These are phyloP conservation scores for Coemansia sp. DNA, from an alignment of 192 early-diverging fungal genomes.

Conservation along the genomic window DNA sequence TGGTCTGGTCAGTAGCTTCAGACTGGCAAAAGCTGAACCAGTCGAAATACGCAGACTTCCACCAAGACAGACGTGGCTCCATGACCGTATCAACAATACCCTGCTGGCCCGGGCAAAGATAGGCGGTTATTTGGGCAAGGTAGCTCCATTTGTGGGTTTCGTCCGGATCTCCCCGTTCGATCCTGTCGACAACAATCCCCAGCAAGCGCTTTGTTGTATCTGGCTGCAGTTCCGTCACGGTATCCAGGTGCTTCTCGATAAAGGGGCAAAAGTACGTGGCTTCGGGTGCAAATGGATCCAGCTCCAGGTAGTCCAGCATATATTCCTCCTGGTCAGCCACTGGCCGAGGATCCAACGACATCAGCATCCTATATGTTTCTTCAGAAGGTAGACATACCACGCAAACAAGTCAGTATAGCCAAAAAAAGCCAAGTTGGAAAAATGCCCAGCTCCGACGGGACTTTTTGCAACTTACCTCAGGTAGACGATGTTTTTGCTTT, in stretches of 20 bases:
- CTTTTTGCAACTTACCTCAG: constrained; percentile 8
- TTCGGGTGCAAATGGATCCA: constrained; percentile 24
- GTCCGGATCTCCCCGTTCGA: constrained; percentile 19
- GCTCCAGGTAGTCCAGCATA: constrained; percentile 30
- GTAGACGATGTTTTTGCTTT: constrained; percentile 2
- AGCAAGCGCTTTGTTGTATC: not conserved
- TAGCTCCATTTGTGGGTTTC: constrained; percentile 20
- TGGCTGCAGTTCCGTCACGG: not conserved
- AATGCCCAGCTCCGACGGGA: too few species aligned
- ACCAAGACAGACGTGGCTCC: constrained; percentile 21
- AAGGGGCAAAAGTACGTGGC: constrained; percentile 4
- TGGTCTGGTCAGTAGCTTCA: not conserved
- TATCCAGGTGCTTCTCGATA: constrained; percentile 2
- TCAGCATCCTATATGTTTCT: constrained; percentile 16
- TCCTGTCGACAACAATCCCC: constrained; percentile 12
- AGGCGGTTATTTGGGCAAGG: constrained; percentile 2
- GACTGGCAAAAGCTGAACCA: not conserved
- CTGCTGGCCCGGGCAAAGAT: not conserved
- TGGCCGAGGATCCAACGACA: constrained; percentile 10
- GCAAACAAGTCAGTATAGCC: too few species aligned
- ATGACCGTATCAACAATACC: constrained; percentile 2
- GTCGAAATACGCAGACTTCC: constrained; percentile 18
- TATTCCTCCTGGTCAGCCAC: constrained; percentile 3
- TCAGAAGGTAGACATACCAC: not conserved
- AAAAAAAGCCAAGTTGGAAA: too few species aligned